Percentiles rank a stretch among this genome's conserved stretches.
These are phyloP conservation scores for Apiospora sp. DNA, from an alignment of 2,329 filamentous ascomycete species.

Conservation along the genomic window DNA sequence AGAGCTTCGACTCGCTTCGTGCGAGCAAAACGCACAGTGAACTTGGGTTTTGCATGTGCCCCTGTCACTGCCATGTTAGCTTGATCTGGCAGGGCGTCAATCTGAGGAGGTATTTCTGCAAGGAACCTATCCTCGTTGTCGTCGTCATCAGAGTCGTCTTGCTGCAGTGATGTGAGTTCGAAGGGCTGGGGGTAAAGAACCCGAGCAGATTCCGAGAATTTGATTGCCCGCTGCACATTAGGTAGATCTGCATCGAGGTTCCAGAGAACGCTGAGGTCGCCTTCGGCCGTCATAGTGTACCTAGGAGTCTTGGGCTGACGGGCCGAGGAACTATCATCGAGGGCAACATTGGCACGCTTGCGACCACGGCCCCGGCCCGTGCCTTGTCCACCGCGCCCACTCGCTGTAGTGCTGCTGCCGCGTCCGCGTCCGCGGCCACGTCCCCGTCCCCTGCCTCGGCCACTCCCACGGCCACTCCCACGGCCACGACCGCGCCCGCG, in stretches of 20 bases:
- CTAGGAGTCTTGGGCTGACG: background rate
- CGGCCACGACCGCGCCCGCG: slow-evolving; percentile 6
- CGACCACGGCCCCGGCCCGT: background rate
- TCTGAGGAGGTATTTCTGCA: slow-evolving; percentile 1
- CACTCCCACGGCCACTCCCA: slow-evolving; percentile 22
- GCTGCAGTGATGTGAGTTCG: background rate
- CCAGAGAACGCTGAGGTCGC: slow-evolving; percentile 5
- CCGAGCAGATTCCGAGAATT: slow-evolving; percentile 11
- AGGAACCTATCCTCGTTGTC: slow-evolving; percentile 13
- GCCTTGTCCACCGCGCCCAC: background rate
- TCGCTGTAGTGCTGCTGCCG: background rate
- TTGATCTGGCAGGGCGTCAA: background rate
- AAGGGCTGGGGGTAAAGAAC: background rate
- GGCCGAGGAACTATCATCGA: background rate
- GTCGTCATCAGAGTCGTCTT: slow-evolving; percentile 4
- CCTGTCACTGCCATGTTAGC: no score
- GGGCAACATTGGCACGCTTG: slow-evolving; percentile 15
- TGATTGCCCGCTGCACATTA: slow-evolving; percentile 15
- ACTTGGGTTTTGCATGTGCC: background rate
- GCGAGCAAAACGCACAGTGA: slow-evolving; percentile 10
- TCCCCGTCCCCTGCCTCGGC: background rate
- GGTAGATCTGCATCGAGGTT: slow-evolving; percentile 16
- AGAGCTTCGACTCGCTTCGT: slow-evolving; percentile 3
- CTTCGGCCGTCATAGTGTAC: background rate
- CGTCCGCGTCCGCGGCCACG: background rate